Evolutionary conservation across 2,329 filamentous ascomycete species (phyloP).

Genomic region (Blumeria graminis): DNA sequence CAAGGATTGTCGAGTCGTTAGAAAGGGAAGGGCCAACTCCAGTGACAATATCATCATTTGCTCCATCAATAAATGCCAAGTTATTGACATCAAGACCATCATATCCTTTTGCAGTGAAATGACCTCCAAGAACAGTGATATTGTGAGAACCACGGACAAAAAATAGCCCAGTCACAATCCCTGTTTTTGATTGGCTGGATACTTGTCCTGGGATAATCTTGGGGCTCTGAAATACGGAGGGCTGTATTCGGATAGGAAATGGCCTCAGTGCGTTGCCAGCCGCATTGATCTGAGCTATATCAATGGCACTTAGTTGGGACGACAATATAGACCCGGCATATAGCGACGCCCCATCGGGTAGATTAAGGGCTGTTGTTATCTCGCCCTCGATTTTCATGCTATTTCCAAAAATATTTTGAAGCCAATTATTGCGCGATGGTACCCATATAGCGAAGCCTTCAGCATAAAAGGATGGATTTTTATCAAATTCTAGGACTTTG

Average conservation of each 20-base stretch:
- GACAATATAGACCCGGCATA: slow-evolving; percentile 70
- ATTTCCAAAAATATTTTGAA: slow-evolving; percentile 47
- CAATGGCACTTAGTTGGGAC: slow-evolving; percentile 46
- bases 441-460: slow-evolving; percentile 82
- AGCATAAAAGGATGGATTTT: slow-evolving; percentile 34
- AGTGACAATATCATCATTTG: slow-evolving; percentile 37
- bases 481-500: slow-evolving; percentile 41
- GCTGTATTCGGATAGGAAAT: slow-evolving; percentile 31
- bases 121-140: slow-evolving; percentile 68
- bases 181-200: slow-evolving; percentile 24
- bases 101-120: slow-evolving; percentile 47
- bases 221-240: slow-evolving; percentile 7
- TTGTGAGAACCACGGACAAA: slow-evolving; percentile 48
- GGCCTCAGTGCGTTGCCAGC: slow-evolving; percentile 23
- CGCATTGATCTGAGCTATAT: slow-evolving; percentile 38
- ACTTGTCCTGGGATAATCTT: background rate
- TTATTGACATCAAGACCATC: slow-evolving; percentile 56
- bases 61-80: slow-evolving; percentile 57
- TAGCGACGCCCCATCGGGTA: slow-evolving; percentile 34
- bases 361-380: slow-evolving; percentile 44
- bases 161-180: slow-evolving; percentile 58
- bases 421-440: slow-evolving; percentile 62
- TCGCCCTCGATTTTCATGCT: slow-evolving; percentile 46
- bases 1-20: slow-evolving; percentile 47
- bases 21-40: slow-evolving; percentile 46